phyloP scores from a whole-genome alignment of 345 rosid species.

The Geranium rotundifolium region DNA sequence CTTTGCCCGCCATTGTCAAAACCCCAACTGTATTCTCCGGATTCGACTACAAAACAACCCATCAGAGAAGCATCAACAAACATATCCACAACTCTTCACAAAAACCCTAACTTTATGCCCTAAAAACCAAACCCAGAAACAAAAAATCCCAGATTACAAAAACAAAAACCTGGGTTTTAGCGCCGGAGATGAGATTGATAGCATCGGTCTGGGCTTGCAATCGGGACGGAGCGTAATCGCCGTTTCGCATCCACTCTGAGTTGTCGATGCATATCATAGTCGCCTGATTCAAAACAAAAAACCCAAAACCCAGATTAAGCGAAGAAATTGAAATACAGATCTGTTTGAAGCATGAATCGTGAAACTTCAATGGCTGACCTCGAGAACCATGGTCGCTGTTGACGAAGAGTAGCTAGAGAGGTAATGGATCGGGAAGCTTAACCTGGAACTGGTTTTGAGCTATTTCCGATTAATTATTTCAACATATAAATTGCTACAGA shows the following conservation, averaged over 20 bases:
- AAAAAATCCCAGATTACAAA: neutral
- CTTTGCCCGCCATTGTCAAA: conserved; percentile 49
- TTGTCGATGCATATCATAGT: conserved; percentile 69
- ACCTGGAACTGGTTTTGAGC: neutral
- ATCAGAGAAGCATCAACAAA: neutral
- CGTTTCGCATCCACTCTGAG: conserved; percentile 74
- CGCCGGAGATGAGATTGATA: conserved; percentile 54
- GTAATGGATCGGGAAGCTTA: neutral
- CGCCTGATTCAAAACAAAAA: conserved; percentile 24
- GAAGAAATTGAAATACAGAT: neutral
- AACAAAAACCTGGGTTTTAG: conserved; percentile 46
- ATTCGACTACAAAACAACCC: conserved; percentile 26
- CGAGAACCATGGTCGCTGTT: conserved; percentile 29
- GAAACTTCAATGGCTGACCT: conserved; percentile 14
- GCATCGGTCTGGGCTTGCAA: conserved; percentile 62
- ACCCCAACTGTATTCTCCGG: conserved; percentile 61
- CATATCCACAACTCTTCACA: no score
- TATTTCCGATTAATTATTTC: neutral
- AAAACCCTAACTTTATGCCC: neutral
- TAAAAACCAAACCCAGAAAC: neutral
- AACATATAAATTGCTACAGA: neutral
- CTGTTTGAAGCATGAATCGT: neutral
- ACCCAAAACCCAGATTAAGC: neutral
- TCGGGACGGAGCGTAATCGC: conserved; percentile 50
- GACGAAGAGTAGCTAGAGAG: neutral